A percentile compares a stretch with the other conserved stretches of the same genome.
Conservation (phyloP, 192 early-diverging fungal genomes). For the Nowakowskiella sp. region DNA sequence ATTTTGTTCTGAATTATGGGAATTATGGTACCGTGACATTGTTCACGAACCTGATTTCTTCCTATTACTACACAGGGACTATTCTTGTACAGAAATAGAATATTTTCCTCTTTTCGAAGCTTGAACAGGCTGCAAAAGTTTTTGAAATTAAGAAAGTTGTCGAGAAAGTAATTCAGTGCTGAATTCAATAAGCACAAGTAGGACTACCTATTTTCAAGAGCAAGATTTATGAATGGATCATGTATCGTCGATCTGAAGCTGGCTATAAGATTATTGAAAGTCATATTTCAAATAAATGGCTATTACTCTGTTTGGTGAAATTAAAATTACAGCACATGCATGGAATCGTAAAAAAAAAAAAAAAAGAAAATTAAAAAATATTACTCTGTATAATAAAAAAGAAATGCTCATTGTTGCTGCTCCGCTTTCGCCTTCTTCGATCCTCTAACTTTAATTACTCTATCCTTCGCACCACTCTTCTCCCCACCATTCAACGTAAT, state of each 20-base stretch:
- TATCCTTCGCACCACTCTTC: no score
- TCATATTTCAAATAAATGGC: no score
- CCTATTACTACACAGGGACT: constrained; percentile 82
- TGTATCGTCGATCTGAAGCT: constrained; percentile 58
- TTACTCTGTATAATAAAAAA: no score
- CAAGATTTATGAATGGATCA: constrained; percentile 74
- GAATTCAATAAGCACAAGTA: neutral
- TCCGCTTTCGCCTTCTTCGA: no score
- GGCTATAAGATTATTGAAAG: constrained; percentile 31
- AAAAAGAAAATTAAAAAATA: no score
- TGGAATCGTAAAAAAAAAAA: no score
- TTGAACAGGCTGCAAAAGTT: constrained; percentile 60
- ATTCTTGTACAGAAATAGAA: constrained; percentile 88
- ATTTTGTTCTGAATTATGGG: neutral
- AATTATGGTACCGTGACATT: neutral
- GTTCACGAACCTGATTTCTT: constrained; percentile 64
- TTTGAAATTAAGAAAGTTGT: neutral
- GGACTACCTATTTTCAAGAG: constrained; percentile 73
- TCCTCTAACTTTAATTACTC: no score
- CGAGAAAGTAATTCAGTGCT: neutral
- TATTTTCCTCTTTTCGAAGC: constrained; percentile 57
- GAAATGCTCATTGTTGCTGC: no score
- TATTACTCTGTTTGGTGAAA: no score
- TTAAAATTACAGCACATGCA: no score
- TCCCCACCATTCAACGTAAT: no score